Evolutionary conservation across 805 yeast species (phyloP).

Genomic region (Wickerhamomyces sydowiorum): DNA sequence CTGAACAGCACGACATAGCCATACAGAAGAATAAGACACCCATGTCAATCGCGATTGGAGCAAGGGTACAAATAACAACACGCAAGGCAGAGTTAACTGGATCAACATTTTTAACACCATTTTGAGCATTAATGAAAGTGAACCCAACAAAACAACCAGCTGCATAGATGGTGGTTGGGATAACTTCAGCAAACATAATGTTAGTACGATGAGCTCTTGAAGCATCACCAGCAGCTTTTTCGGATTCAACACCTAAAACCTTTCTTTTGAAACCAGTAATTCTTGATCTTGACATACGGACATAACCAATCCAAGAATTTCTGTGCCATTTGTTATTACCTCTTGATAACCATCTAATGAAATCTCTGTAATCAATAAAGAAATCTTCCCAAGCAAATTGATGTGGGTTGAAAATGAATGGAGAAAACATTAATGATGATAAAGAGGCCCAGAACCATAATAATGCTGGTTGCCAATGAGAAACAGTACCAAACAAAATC

Average conservation of each 20-base stretch:
- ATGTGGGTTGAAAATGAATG: slow-evolving; percentile 95
- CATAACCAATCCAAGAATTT: slow-evolving; percentile 84
- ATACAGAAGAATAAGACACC: slow-evolving; percentile 77
- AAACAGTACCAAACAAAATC: slow-evolving; percentile 65
- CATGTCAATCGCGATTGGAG: slow-evolving; percentile 85
- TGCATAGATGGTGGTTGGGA: slow-evolving; percentile 67
- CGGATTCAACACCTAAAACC: slow-evolving; percentile 70
- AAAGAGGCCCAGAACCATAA: slow-evolving; percentile 97
- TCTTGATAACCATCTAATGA: slow-evolving; percentile 84
- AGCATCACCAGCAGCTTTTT: slow-evolving; percentile 79
- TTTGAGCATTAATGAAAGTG: slow-evolving; percentile 80
- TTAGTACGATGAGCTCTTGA: slow-evolving; percentile 78
- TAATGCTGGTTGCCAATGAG: slow-evolving; percentile 89
- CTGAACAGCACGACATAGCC: slow-evolving; percentile 92
- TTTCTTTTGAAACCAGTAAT: slow-evolving; percentile 78
- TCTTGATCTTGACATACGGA: slow-evolving; percentile 78
- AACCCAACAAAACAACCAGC: slow-evolving; percentile 78
- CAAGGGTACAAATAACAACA: slow-evolving; percentile 75
- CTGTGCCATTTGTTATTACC: slow-evolving; percentile 87
- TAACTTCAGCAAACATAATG: slow-evolving; percentile 60
- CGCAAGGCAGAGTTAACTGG: slow-evolving; percentile 67
- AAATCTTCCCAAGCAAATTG: slow-evolving; percentile 96
- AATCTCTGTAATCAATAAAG: slow-evolving; percentile 94
- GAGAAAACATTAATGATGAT: slow-evolving; percentile 83
- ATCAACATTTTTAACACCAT: slow-evolving; percentile 57